These are phyloP conservation scores for Rhizopus sp. DNA, from an alignment of 371 early-diverging fungal species.

Conservation along the genomic window DNA sequence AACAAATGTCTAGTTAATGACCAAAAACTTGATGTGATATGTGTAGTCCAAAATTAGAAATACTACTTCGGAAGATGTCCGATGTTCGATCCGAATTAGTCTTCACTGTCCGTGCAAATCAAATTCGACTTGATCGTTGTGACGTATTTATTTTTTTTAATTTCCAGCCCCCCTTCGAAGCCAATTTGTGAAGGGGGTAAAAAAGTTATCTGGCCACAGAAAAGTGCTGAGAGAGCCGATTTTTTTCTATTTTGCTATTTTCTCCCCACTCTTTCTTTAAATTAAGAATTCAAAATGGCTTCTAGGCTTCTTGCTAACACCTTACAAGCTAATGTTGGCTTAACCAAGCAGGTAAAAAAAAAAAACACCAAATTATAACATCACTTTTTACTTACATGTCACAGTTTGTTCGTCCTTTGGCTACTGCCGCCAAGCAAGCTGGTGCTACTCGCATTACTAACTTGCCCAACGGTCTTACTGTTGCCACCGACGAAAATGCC, in stretches of 20 bases:
- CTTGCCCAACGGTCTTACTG: slow-evolving; percentile 91
- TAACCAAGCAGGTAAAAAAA: slow-evolving; percentile 33
- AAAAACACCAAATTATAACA: neutral
- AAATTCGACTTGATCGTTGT: neutral
- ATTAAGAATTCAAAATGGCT: slow-evolving; percentile 25
- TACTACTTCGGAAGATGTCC: too few relatives aligned
- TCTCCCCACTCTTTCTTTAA: slow-evolving; percentile 22
- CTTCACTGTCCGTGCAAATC: neutral
- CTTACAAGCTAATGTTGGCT: slow-evolving; percentile 29
- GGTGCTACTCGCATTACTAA: slow-evolving; percentile 76
- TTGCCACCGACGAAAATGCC: slow-evolving; percentile 94
- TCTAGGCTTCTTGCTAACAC: slow-evolving; percentile 35
- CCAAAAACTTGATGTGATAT: too few relatives aligned
- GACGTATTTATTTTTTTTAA: neutral
- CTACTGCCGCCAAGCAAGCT: slow-evolving; percentile 53
- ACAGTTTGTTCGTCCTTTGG: slow-evolving; percentile 60
- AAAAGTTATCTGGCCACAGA: neutral
- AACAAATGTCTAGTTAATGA: too few relatives aligned
- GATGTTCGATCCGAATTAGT: too few relatives aligned
- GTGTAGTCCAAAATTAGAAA: too few relatives aligned
- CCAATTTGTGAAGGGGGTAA: neutral
- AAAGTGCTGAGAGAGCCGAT: neutral
- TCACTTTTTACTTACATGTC: neutral
- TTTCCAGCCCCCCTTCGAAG: neutral
- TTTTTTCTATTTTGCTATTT: slow-evolving; percentile 11